Conservation (phyloP, 306 rosid genomes). For the Begonia fuchsioides region DNA sequence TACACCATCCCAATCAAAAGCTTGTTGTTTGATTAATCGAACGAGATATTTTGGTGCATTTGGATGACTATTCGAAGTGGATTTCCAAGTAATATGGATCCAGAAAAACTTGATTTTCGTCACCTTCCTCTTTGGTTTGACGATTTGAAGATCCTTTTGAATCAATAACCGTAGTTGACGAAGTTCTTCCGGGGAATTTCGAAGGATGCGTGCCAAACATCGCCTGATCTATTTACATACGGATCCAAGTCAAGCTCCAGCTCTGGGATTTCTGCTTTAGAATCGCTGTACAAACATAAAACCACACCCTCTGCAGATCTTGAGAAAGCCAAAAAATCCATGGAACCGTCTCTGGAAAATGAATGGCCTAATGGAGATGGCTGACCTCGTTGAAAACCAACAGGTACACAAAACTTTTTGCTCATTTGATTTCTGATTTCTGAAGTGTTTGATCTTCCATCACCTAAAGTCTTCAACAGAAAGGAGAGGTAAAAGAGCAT, state of each 20-base stretch:
- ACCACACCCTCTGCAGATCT: constrained; percentile 56
- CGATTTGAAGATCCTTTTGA: constrained; percentile 21
- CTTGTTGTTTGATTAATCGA: constrained; percentile 39
- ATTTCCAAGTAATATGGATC: constrained; percentile 61
- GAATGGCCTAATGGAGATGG: constrained; percentile 65
- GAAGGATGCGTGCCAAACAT: constrained; percentile 71
- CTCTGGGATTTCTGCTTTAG: constrained; percentile 39
- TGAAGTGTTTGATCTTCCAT: constrained; percentile 17
- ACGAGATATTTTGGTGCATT: constrained; percentile 33
- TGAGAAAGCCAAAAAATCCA: constrained; percentile 63
- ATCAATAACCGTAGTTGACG: constrained; percentile 65
- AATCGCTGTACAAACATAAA: constrained; percentile 60
- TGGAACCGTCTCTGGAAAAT: constrained; percentile 38
- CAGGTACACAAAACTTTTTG: constrained; percentile 59
- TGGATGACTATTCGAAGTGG: not conserved
- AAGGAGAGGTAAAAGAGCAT: constrained; percentile 71
- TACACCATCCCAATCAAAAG: constrained; percentile 65
- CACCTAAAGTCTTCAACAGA: constrained; percentile 23
- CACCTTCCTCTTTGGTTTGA: constrained; percentile 12
- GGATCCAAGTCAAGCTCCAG: constrained; percentile 88
- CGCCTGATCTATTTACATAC: constrained; percentile 73
- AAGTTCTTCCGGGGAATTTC: constrained; percentile 29
- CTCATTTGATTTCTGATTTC: constrained; percentile 61
- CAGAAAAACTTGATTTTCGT: constrained; percentile 24
- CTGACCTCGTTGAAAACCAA: constrained; percentile 51